These are phyloP conservation scores for Circinella umbellata DNA, from an alignment of 371 early-diverging fungal species.

Conservation along the genomic window DNA sequence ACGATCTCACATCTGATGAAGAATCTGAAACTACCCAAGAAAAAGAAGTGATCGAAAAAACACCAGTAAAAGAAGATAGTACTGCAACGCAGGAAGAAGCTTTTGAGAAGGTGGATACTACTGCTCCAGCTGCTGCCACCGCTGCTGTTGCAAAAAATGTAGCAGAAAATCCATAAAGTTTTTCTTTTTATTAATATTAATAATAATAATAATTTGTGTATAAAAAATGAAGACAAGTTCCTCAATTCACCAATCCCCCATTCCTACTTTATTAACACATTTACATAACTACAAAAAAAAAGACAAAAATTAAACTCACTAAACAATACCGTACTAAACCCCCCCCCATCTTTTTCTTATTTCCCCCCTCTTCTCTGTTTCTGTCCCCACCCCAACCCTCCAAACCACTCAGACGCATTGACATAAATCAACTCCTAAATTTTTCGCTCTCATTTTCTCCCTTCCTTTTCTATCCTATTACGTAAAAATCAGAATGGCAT, in stretches of 20 bases:
- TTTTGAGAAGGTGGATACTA: too few species aligned
- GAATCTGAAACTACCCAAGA: not conserved
- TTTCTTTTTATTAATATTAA: too few species aligned
- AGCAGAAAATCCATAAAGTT: not conserved
- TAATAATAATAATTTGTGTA: not conserved
- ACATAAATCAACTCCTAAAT: not conserved
- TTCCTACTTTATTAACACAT: not conserved
- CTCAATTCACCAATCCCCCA: not conserved
- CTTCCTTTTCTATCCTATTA: slow-evolving; percentile 10
- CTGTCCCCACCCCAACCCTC: too few species aligned
- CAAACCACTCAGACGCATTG: too few species aligned
- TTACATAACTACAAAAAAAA: not conserved
- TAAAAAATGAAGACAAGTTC: not conserved
- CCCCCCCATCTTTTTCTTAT: not conserved
- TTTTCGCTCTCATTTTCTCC: slow-evolving; percentile 1
- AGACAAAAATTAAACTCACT: not conserved
- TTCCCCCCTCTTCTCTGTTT: not conserved
- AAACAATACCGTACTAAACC: slow-evolving; percentile 2
- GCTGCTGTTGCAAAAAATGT: not conserved
- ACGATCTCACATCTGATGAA: slow-evolving; percentile 14
- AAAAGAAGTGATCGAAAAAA: not conserved
- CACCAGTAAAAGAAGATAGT: not conserved
- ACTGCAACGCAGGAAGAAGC: not conserved
- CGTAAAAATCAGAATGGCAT: not conserved
- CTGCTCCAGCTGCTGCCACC: not conserved